Evolutionary conservation across 2,329 filamentous ascomycete genomes (phyloP).

Genomic region (Colletotrichum sp.): DNA sequence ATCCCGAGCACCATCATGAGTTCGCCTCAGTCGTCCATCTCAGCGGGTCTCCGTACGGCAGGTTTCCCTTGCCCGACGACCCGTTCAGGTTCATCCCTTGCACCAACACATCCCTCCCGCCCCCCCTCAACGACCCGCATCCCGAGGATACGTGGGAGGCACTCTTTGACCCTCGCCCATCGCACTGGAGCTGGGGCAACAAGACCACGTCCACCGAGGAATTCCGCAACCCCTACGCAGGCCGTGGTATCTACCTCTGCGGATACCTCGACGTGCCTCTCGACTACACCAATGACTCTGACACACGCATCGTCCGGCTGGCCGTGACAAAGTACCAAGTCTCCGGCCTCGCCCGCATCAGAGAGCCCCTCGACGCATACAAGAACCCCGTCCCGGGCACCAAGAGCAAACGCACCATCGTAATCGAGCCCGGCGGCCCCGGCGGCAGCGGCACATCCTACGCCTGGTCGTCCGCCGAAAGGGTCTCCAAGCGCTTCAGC

Average conservation of each 20-base stretch:
- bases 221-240: conserved; percentile 34
- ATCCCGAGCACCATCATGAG: background rate
- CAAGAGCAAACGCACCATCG: conserved; percentile 51
- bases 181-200: conserved; percentile 51
- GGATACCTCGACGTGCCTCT: conserved; percentile 53
- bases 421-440: conserved; percentile 55
- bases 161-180: conserved; percentile 47
- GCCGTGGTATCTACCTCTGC: conserved; percentile 50
- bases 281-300: conserved; percentile 49
- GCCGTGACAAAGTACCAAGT: conserved; percentile 55
- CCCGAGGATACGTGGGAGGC: conserved; percentile 41
- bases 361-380: conserved; percentile 12
- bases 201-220: background rate
- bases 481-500: conserved; percentile 43
- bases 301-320: conserved; percentile 46
- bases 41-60: conserved; percentile 25
- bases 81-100: conserved; percentile 53
- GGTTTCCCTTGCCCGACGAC: conserved; percentile 45
- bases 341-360: conserved; percentile 40
- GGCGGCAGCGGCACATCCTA: conserved; percentile 51
- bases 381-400: conserved; percentile 24
- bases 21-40: background rate
- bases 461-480: conserved; percentile 41
- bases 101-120: conserved; percentile 43
- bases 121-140: conserved; percentile 41